Conservation (phyloP, 176 grass and related monocot species). For the Triticum timopheevii region DNA sequence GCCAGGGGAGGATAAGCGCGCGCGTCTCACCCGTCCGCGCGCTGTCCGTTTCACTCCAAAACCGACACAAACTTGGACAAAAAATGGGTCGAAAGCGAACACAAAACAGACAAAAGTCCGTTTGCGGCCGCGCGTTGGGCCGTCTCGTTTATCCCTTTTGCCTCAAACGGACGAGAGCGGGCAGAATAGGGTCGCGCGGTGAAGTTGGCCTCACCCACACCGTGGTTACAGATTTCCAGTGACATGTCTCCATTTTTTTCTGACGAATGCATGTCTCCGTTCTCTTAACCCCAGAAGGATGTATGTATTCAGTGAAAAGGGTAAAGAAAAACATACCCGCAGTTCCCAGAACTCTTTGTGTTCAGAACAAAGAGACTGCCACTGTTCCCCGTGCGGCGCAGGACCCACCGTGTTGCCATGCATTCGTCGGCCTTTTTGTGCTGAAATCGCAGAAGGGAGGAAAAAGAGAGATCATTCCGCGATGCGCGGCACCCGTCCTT, state of each 20-base stretch:
- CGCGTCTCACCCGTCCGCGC: too few relatives aligned
- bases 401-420: neutral
- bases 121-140: too few relatives aligned
- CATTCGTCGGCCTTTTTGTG: neutral
- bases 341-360: neutral
- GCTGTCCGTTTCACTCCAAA: too few relatives aligned
- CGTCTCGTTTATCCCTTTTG: too few relatives aligned
- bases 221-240: constrained; percentile 3
- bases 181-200: too few relatives aligned
- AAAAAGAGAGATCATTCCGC: neutral
- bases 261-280: neutral
- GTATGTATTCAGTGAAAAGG: neutral
- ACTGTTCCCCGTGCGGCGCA: constrained; percentile 3
- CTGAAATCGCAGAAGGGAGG: neutral
- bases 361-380: neutral
- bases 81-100: too few relatives aligned
- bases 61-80: too few relatives aligned
- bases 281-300: neutral
- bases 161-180: too few relatives aligned
- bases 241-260: neutral
- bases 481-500: neutral
- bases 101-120: too few relatives aligned
- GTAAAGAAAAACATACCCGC: neutral
- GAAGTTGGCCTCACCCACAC: neutral
- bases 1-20: too few relatives aligned